Conservation (phyloP, 495 filamentous ascomycete species). For the Bryoglossum gracile region DNA sequence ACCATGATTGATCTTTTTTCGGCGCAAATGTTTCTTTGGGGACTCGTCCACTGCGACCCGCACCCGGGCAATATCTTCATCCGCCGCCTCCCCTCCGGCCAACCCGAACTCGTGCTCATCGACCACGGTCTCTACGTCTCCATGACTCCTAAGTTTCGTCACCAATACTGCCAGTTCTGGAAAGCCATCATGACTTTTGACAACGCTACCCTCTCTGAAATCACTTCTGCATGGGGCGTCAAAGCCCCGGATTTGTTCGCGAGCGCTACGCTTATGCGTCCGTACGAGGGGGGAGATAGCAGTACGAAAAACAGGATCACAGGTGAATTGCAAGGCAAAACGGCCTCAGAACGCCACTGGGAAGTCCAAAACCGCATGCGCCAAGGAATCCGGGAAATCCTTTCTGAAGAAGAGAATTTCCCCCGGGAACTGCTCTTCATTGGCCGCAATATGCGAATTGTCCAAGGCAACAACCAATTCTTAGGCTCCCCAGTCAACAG, state of each 20-base stretch:
- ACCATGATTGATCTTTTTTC: constrained; percentile 94
- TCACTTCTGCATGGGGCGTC: constrained; percentile 77
- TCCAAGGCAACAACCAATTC: constrained; percentile 58
- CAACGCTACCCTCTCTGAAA: constrained; percentile 64
- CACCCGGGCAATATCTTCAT: constrained; percentile 98
- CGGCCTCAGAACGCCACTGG: constrained; percentile 62
- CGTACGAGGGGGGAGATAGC: constrained; percentile 77
- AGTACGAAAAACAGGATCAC: constrained; percentile 53
- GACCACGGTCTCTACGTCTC: constrained; percentile 95
- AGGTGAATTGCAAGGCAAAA: constrained; percentile 42
- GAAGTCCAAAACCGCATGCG: constrained; percentile 82
- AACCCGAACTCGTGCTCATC: constrained; percentile 86
- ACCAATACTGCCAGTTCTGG: constrained; percentile 91
- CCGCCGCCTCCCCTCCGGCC: constrained; percentile 70
- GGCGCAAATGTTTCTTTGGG: constrained; percentile 96
- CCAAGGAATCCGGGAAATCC: constrained; percentile 72
- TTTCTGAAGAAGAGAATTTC: constrained; percentile 87
- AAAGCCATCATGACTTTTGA: constrained; percentile 89
- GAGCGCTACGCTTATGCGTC: constrained; percentile 78
- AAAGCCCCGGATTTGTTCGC: constrained; percentile 86
- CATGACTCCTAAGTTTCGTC: constrained; percentile 76
- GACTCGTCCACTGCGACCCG: constrained; percentile 88
- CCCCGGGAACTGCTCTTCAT: constrained; percentile 93
- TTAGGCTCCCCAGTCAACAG: constrained; percentile 91
- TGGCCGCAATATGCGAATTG: constrained; percentile 89